phyloP scores from a whole-genome alignment of 345 rosid genomes.

The Aquilaria malaccensis region DNA sequence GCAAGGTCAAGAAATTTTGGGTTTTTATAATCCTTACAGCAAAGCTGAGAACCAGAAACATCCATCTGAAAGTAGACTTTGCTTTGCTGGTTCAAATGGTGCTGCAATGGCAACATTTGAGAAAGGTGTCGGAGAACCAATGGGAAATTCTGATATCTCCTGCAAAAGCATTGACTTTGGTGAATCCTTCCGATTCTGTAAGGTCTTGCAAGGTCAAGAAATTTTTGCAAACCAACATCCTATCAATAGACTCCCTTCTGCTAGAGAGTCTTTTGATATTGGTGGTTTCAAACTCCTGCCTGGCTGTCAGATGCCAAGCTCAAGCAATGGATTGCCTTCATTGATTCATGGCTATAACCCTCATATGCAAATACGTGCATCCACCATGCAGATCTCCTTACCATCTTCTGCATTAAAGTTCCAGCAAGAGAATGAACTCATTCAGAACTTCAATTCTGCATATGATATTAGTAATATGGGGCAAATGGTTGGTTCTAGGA shows the following conservation, averaged over 20 bases:
- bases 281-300: constrained; percentile 28
- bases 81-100: constrained; percentile 24
- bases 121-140: constrained; percentile 19
- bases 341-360: constrained; percentile 32
- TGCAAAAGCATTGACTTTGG: constrained; percentile 44
- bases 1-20: constrained; percentile 98
- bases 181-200: constrained; percentile 56
- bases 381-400: constrained; percentile 38
- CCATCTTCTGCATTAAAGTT: constrained; percentile 63
- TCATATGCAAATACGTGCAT: constrained; percentile 21
- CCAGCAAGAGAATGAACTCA: constrained; percentile 30
- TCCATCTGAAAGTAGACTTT: constrained; percentile 31
- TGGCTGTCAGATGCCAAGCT: constrained; percentile 31
- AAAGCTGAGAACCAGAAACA: constrained; percentile 29
- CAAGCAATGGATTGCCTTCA: constrained; percentile 44
- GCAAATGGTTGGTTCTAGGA: constrained; percentile 10
- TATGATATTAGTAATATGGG: constrained; percentile 15
- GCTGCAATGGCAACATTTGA: constrained; percentile 20
- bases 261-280: constrained; percentile 28
- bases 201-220: constrained; percentile 99
- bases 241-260: constrained; percentile 20
- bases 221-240: constrained; percentile 39
- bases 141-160: constrained; percentile 19
- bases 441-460: constrained; percentile 4
- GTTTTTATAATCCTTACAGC: constrained; percentile 44